Base-by-base conservation (phyloP, 805 yeast genomes). In the Wickerhamomyces xylosicus region DNA sequence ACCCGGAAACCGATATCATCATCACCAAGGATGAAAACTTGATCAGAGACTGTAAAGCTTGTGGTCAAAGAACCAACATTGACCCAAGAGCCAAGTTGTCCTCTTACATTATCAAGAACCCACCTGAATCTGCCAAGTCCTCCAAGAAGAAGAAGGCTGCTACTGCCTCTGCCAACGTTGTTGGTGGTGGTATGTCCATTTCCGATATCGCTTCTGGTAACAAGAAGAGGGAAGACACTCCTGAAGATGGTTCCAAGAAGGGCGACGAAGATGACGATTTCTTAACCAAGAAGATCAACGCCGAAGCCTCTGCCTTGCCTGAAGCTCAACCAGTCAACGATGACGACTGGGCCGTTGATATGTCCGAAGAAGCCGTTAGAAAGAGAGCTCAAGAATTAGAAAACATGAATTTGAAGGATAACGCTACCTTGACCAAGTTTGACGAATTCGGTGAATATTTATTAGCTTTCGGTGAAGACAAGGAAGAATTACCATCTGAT, bases 301-400 rank as follows among this genome's bases (percentile, higher is more conserved):
- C 92, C 35, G 94, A 84, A 59, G 94, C 92, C 17, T 80, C 86
- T 11, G 74, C 69, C 31, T 67, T 84, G 43, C 69, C 74, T 29
- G 73, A 73, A 37, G 73, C 76, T 43, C 78, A 73, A 44, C 69
- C 64, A 36, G 82, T 84, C 39, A 79, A 79, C 47, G 95, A 87
- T 57, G 97, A 85, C 50, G 95, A 85, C 49, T 90, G 97, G 97
- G 86, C 96, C 16, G 95, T 89, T 33, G 98, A 90, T 62, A 85
- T 89, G 74, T 84, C 95, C 36, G 92, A 85, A 61, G 97, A 87
- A 65, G 97, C 97, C 42, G 85, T 90, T 47, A 79, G 82, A 57
- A 86, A 84, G 35, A 84, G 98, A 65, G 95, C 95, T 34, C 67
- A 77, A 52, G 95, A 85, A 59, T 71, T 87, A 48, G 95, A 86